Percentiles rank a stretch among this genome's conserved stretches.
Conservation (phyloP, 2,329 filamentous ascomycete genomes). For the Blumeriella jaapii region DNA sequence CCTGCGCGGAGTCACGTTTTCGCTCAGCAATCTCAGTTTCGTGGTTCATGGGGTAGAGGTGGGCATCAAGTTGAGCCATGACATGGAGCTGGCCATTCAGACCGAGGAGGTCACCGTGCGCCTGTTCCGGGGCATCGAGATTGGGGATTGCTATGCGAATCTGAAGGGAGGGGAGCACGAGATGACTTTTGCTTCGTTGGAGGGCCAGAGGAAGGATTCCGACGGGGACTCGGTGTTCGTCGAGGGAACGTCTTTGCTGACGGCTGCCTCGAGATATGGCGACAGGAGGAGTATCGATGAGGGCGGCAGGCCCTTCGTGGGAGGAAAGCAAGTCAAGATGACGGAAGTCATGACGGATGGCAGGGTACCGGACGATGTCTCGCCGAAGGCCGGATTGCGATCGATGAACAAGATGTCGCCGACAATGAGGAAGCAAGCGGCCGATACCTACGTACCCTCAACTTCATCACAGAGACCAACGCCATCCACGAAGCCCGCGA, state of each 20-base stretch:
- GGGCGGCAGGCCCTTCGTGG: constrained; percentile 1
- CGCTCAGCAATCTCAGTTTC: constrained; percentile 36
- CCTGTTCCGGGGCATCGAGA: constrained; percentile 38
- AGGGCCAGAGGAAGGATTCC: constrained; percentile 27
- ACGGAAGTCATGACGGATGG: constrained; percentile 30
- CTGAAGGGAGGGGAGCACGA: constrained; percentile 40
- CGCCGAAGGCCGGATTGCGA: constrained; percentile 29
- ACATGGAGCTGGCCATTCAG: constrained; percentile 41
- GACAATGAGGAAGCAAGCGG: constrained; percentile 33
- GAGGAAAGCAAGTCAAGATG: constrained; percentile 17
- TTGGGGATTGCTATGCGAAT: constrained; percentile 42
- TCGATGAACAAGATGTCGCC: constrained; percentile 33
- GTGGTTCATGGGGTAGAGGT: constrained; percentile 41
- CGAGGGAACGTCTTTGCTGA: constrained; percentile 34
- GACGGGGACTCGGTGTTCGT: constrained; percentile 32
- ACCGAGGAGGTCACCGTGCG: constrained; percentile 36
- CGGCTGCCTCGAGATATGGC: constrained; percentile 30
- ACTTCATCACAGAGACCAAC: constrained; percentile 30
- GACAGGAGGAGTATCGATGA: constrained; percentile 10
- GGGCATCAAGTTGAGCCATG: constrained; percentile 39
- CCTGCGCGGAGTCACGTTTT: constrained; percentile 40
- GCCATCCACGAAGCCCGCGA: constrained; percentile 28
- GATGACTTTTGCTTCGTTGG: constrained; percentile 35
- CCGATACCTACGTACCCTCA: constrained; percentile 32
- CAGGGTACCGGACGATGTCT: constrained; percentile 28